phyloP scores from a whole-genome alignment of 305 asterid species.

The Solanum aculeatissimum region DNA sequence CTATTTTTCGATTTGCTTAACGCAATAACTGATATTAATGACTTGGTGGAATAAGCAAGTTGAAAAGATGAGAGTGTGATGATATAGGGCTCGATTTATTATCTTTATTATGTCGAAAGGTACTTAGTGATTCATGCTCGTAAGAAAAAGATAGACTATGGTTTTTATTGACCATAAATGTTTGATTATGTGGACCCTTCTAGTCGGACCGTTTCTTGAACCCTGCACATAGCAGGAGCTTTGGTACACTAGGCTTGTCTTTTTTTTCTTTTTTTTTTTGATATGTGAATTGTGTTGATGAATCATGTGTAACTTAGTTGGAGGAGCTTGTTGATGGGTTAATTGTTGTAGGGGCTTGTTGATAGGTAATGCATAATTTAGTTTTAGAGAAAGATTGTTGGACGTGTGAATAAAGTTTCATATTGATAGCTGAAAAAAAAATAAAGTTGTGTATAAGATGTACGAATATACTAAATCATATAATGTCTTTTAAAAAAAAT shows the following conservation, averaged over 20 bases:
- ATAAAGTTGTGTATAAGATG: not conserved
- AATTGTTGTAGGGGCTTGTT: not conserved
- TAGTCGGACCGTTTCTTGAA: no score
- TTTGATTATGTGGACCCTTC: not conserved
- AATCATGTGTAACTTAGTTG: not conserved
- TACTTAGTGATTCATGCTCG: not conserved
- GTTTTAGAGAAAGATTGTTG: not conserved
- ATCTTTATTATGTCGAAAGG: not conserved
- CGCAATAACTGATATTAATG: not conserved
- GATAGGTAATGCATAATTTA: not conserved
- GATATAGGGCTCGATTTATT: not conserved
- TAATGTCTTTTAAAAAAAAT: not conserved
- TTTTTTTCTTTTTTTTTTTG: no score
- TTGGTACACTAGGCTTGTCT: no score
- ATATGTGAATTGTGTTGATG: not conserved
- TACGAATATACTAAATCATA: not conserved
- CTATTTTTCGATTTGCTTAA: not conserved
- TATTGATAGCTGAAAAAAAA: not conserved
- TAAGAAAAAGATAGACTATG: not conserved
- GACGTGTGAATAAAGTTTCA: not conserved
- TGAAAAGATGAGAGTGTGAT: not conserved
- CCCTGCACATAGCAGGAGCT: no score
- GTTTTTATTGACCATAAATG: not conserved
- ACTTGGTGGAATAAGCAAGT: not conserved
- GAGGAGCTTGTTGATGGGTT: not conserved